Base-by-base conservation (phyloP, 306 rosid genomes). In the Quillaja saponaria region DNA sequence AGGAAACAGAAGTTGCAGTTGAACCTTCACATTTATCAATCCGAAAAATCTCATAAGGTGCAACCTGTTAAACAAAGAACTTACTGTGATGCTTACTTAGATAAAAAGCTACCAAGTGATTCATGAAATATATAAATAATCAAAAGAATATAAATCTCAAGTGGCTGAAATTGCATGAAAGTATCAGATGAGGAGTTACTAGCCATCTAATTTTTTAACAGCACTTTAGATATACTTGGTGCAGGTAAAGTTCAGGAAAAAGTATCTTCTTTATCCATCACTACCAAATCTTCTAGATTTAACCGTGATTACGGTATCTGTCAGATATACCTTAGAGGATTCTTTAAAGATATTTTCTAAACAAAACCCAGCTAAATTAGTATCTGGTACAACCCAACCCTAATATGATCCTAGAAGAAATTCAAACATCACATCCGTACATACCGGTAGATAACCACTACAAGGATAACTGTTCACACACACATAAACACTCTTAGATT, bases 1-100 rank as follows among this genome's bases (percentile, higher is more conserved):
- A 9, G 20, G 73, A 71, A 63, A 42, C 71, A 60, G 84, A 64
- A 51, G 63, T 74, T 78, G 71, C 71, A 61, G 78, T 50, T 54
- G 86, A 65, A 71, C 66, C 77, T 72, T 89, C 99, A 48, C 70
- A 66, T 62, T 78, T 89, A 61, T 87, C 99, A 65, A 89, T 55
- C 54, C 78, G 82, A 64, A 81, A 66, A 67, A 94, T 85, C 73
- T 87, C 95, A 76, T 66, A 64, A 52, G 99, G 97, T 20, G 82
- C 76, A 72, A 89, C 87, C 99, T 94, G 82, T 74, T 21, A 16
- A 35, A 6, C 34, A 2, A 48, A n/a, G n/a, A 57, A 51, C 69
- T 47, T 61, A 54, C 59, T 56, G n/a, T n/a, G n/a, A n/a, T n/a
- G n/a, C n/a, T n/a, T n/a, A n/a, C n/a, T n/a, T n/a, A n/a, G n/a